These are phyloP conservation scores for Hypoxylon sp. DNA, from an alignment of 2,329 filamentous ascomycete species.

Conservation along the genomic window DNA sequence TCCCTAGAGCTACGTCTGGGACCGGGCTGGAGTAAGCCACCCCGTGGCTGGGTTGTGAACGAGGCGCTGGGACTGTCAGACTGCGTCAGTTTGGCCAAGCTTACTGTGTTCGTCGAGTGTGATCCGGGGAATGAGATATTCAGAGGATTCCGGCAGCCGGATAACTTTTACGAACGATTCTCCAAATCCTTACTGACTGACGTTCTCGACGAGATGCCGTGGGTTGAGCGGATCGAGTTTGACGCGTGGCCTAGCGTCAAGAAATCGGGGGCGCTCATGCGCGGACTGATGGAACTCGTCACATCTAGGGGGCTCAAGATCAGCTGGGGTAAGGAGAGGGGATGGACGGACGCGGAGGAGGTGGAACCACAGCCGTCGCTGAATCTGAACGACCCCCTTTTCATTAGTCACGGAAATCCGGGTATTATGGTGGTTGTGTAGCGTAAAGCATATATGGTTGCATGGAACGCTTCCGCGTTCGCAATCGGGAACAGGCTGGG, in stretches of 20 bases:
- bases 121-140: conserved; percentile 75
- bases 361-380: conserved; percentile 46
- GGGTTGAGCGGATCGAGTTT: conserved; percentile 68
- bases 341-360: conserved; percentile 66
- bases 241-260: conserved; percentile 73
- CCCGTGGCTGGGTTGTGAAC: conserved; percentile 74
- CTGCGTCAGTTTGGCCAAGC: conserved; percentile 63
- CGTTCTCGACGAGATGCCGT: conserved; percentile 65
- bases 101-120: conserved; percentile 75
- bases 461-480: conserved; percentile 1
- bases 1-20: conserved; percentile 75
- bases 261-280: conserved; percentile 70
- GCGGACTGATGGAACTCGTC: conserved; percentile 63
- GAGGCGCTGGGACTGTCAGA: conserved; percentile 68
- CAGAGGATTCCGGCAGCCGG: conserved; percentile 69
- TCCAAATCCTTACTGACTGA: conserved; percentile 63
- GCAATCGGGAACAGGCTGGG: conserved; percentile 6
- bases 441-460: conserved; percentile 4
- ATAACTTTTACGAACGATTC: conserved; percentile 76
- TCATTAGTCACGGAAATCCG: conserved; percentile 25
- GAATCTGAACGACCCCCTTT: conserved; percentile 36
- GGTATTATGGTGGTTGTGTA: conserved; percentile 40
- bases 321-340: conserved; percentile 72
- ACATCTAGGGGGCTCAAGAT: conserved; percentile 59
- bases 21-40: conserved; percentile 75